Percentiles rank a stretch among this genome's conserved stretches.
These are phyloP conservation scores for Umbelopsis sp. DNA, from an alignment of 192 early-diverging fungal species.

Conservation along the genomic window DNA sequence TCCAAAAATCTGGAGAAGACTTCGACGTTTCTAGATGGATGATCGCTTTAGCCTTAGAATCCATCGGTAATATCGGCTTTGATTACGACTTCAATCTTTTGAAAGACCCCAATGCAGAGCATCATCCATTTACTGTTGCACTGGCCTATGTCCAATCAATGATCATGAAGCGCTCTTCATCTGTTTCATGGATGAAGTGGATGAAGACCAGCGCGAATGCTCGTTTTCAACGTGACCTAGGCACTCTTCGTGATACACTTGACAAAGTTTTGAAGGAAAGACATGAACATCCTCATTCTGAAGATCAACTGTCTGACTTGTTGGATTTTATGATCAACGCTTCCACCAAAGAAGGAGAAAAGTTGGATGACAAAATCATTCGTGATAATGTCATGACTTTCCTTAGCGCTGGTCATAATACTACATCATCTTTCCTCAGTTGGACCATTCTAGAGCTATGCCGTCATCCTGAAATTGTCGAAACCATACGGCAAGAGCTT, in stretches of 20 bases:
- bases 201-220: slow-evolving; percentile 44
- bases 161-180: slow-evolving; percentile 18
- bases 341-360: slow-evolving; percentile 35
- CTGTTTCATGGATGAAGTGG: slow-evolving; percentile 38
- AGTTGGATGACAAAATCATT: slow-evolving; percentile 47
- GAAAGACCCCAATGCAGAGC: slow-evolving; percentile 22
- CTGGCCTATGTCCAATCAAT: slow-evolving; percentile 34
- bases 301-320: slow-evolving; percentile 45
- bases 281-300: slow-evolving; percentile 32
- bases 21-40: slow-evolving; percentile 50
- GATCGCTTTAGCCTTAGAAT: slow-evolving; percentile 60
- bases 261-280: slow-evolving; percentile 52
- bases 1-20: slow-evolving; percentile 27
- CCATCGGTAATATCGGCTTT: slow-evolving; percentile 59
- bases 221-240: slow-evolving; percentile 32
- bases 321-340: slow-evolving; percentile 59
- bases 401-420: slow-evolving; percentile 43
- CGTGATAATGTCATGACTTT: slow-evolving; percentile 66
- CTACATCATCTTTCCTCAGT: slow-evolving; percentile 32
- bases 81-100: slow-evolving; percentile 55
- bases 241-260: slow-evolving; percentile 23
- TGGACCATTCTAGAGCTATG: slow-evolving; percentile 37
- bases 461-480: slow-evolving; percentile 31
- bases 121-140: slow-evolving; percentile 38
- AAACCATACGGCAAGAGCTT: slow-evolving; percentile 33